Evolutionary conservation across 2,329 filamentous ascomycete species (phyloP).

Genomic region (Teratosphaeria destructans): DNA sequence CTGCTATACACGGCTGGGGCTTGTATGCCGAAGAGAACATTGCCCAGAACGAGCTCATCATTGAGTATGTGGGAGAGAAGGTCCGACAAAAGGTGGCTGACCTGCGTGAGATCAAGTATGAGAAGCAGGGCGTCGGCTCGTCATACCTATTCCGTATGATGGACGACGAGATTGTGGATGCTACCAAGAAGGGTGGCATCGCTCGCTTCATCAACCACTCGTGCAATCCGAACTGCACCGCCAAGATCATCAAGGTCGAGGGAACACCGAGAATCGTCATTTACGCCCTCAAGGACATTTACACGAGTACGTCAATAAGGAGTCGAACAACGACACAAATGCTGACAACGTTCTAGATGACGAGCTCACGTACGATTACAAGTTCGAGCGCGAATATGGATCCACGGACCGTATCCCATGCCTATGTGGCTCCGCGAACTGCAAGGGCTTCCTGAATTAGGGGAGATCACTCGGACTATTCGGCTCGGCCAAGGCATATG

Average conservation of each 20-base stretch:
- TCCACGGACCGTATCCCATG: slow-evolving; percentile 93
- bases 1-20: slow-evolving; percentile 98
- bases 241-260: slow-evolving; percentile 98
- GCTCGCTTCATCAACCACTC: slow-evolving; percentile 98
- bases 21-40: slow-evolving; percentile 97
- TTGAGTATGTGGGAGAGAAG: slow-evolving; percentile 97
- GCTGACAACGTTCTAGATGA: slow-evolving; percentile 54
- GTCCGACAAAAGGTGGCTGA: slow-evolving; percentile 97
- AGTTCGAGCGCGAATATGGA: slow-evolving; percentile 95
- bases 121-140: slow-evolving; percentile 93
- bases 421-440: slow-evolving; percentile 88
- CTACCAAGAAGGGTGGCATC: slow-evolving; percentile 96
- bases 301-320: slow-evolving; percentile 62
- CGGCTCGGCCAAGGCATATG: not conserved
- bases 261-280: slow-evolving; percentile 98
- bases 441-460: slow-evolving; percentile 97
- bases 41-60: slow-evolving; percentile 96
- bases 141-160: slow-evolving; percentile 98
- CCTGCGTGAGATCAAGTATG: slow-evolving; percentile 80
- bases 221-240: slow-evolving; percentile 96
- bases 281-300: slow-evolving; percentile 91
- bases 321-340: not conserved
- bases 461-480: not conserved
- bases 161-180: slow-evolving; percentile 93
- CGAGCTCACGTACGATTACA: slow-evolving; percentile 99